Evolutionary conservation across 2,329 filamentous ascomycete species (phyloP), one percentile per base, ranked within the genome.

Genomic region (Macrophomina pseudophaseolina): DNA sequence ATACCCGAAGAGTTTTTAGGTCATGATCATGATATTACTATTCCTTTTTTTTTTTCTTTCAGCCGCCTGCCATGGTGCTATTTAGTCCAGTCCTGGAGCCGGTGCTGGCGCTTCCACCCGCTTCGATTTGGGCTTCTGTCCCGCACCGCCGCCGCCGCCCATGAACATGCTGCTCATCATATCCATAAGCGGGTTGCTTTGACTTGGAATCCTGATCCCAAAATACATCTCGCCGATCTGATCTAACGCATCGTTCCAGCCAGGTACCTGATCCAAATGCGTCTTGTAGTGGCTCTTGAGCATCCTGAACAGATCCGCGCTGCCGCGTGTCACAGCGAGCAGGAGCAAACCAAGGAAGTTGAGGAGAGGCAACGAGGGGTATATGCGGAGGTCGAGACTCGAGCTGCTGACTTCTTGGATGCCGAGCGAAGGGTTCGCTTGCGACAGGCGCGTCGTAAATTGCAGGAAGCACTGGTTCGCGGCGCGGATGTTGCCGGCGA

Each of bases 141-240:
- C 84, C 14, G 42, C 58, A 18, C 82, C 84, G 60, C 83, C 84
- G 32, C 85, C 86, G 6, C 88, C 90, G 23, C 93, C 93, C 58
- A 94, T 94, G 74, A 99, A 91, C 84, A 99, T 88, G 69, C 89
- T 94, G 56, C 93, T 94, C 91, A 99, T 96, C 94, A 99, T 98
- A 77, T 99, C 95, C 80, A 98, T 88, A 78, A 99, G 83, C 3
- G 94, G 94, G 78, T 98, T 98, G 70, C 90, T 91, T 82, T 97
- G 93, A 74, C 91, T 87, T 54, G 94, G 94, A 75, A 93, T 90
- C 81, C 89, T 87, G 77, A 99, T 96, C 42, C 89, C 89, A 81
- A 99, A 99, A 83, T 98, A 99, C 88, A 97, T 94, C 82, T 99
- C 94, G 58, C 91, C 94, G 73, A 99, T 90, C 78, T 92, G 89